Evolutionary conservation across 2,329 filamentous ascomycete species (phyloP), one percentile per base, ranked within the genome.

Genomic region (Colletotrichum destructivum): DNA sequence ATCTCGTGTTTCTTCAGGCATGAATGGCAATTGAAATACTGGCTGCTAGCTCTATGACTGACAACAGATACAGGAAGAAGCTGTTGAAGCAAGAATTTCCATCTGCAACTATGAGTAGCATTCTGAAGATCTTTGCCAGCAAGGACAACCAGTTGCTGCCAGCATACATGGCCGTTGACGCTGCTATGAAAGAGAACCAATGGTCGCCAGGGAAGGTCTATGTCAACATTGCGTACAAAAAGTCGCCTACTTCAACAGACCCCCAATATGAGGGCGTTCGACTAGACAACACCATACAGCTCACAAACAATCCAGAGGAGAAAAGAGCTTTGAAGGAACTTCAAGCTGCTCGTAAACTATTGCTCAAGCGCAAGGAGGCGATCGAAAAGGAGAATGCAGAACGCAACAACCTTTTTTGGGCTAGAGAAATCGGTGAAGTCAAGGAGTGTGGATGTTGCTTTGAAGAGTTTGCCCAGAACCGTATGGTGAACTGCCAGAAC

Each of bases 361-460:
- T n/a, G 18, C 18, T 9, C 3, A 74, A 77, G 61, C 64, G 71
- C 13, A 70, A 73, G 11, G 75, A 72, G 49, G 77, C 74, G 65
- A 76, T 57, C 64, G 75, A 75, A 4, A 78, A 79, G 40, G 78
- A 82, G 52, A 68, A 71, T 5, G 78, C 81, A 23, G 83, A 88
- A 71, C 75, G 80, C 38, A 75, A 75, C 1, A 88, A 89, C 62
- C 73, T 84, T 15, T 74, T 76, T 11, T 71, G 72, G n/a, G 86
- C 88, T 26, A 82, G 82, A 70, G 81, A 76, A 1, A 81, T 83
- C 5, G 89, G 90, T 0, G 85, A 88, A 21, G 83, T 92, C 51
- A 80, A 85, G 13, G 93, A 96, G 75, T 97, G 92, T 75, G 87
- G 86, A 54, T 94, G 93, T 77, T 97, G 94, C 80, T 96, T 88